Conservation (phyloP, 495 filamentous ascomycete genomes). For the Baudoinia panamericana region DNA sequence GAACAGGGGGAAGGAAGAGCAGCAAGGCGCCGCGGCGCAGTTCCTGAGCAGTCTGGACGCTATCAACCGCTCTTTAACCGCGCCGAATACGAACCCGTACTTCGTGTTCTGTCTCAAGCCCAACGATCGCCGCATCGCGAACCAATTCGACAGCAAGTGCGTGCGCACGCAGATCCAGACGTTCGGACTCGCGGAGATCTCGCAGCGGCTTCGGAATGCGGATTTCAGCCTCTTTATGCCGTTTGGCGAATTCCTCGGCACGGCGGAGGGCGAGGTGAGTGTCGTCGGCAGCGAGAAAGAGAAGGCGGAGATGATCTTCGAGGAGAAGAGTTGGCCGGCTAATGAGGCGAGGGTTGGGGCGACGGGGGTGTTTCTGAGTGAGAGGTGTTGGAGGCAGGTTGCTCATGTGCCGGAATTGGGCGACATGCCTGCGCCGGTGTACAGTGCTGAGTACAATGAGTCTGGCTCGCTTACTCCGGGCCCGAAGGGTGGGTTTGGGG, state of each 20-base stretch:
- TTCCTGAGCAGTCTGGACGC: constrained; percentile 83
- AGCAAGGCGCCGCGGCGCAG: constrained; percentile 82
- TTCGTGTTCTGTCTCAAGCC: constrained; percentile 96
- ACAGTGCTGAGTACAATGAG: constrained; percentile 22
- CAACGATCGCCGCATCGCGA: constrained; percentile 92
- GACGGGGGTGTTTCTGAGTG: constrained; percentile 90
- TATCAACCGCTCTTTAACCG: constrained; percentile 68
- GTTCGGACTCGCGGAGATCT: constrained; percentile 93
- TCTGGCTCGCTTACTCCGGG: constrained; percentile 34
- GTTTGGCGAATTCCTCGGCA: constrained; percentile 86
- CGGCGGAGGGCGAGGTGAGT: constrained; percentile 67
- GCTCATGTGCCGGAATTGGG: constrained; percentile 45
- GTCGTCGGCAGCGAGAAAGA: constrained; percentile 87
- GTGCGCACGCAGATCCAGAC: constrained; percentile 89
- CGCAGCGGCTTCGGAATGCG: constrained; percentile 76
- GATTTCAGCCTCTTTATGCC: constrained; percentile 94
- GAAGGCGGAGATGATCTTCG: constrained; percentile 77
- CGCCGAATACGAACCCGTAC: constrained; percentile 75
- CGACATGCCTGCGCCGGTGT: constrained; percentile 37
- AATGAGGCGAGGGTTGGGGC: constrained; percentile 85
- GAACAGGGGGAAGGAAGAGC: constrained; percentile 21
- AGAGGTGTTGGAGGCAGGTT: constrained; percentile 85
- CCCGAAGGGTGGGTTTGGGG: constrained; percentile 37
- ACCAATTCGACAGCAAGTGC: constrained; percentile 98
- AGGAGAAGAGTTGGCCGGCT: constrained; percentile 76